Evolutionary conservation across 495 filamentous ascomycete species (phyloP), one percentile per base, ranked within the genome.

Genomic region (Glutinoglossum americanum): DNA sequence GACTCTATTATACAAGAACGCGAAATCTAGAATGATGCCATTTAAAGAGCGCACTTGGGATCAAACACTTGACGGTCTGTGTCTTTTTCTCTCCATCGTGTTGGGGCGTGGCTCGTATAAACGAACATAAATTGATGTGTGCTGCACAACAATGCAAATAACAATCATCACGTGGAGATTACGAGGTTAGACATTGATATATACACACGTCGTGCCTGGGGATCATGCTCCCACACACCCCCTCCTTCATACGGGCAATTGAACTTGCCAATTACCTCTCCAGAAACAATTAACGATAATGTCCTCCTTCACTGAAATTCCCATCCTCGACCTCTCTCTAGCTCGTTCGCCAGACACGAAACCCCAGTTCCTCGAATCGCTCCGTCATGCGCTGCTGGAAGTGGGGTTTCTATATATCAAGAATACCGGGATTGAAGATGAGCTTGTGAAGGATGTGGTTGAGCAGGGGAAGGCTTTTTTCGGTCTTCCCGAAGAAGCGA

Each of bases 351-450:
- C 80, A n/a, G 65, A 71, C 9, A 89, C 85, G 0, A 94, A 94
- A 68, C 73, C 82, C 0, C 64, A 60, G 8, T 96, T 95, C 66
- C 73, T 97, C 0, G 69, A 75, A 0, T 68, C 81, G 11, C 75
- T 97, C 15, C 83, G 83, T 21, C 73, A 85, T 63, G 87, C 89
- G 0, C 72, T 97, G 30, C 76, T 97, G 64, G 84, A 90, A 68
- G 87, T 95, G 33, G 92, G 92, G 4, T 96, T 98, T 65, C 72
- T 96, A 57, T 98, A 98, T 63, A 77, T 98, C 55, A 80, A 79
- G 61, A 89, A 96, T 64, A 81, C 85, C 0, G 86, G 87, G 3
- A 80, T 96, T 47, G 71, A 83, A 15, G 71, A 81, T 11, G 66
- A 76, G 30, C 67, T 92, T 32, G 80, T 84, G 63, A 63, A 78